Percentiles rank a stretch among this genome's conserved stretches.
These are phyloP conservation scores for Cardiospermum halicacabum DNA, from an alignment of 345 rosid species.

Conservation along the genomic window DNA sequence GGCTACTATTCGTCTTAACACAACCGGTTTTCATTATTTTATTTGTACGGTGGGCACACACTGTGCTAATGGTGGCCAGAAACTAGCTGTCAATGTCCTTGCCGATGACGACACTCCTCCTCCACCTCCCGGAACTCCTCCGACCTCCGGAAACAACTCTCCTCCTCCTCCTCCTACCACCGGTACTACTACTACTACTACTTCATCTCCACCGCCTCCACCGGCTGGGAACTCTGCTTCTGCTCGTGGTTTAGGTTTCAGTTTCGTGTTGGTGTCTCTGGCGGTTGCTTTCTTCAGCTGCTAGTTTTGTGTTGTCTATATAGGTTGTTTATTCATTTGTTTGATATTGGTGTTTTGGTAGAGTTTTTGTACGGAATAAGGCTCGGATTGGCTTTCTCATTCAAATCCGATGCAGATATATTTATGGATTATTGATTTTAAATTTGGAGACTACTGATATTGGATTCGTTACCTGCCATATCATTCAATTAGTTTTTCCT, in stretches of 20 bases:
- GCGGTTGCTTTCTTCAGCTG: conserved; percentile 8
- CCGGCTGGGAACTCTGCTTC: conserved; percentile 15
- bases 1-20: conserved; percentile 25
- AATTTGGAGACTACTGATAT: too few relatives aligned
- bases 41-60: conserved; percentile 26
- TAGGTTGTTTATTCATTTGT: not conserved
- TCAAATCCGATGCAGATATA: too few relatives aligned
- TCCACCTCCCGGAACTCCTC: not conserved
- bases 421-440: too few relatives aligned
- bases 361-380: too few relatives aligned
- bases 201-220: not conserved
- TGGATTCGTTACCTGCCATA: too few relatives aligned
- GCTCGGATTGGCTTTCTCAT: too few relatives aligned
- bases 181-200: not conserved
- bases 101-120: not conserved
- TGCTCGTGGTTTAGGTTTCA: conserved; percentile 10
- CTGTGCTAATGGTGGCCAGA: conserved; percentile 29
- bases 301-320: not conserved
- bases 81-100: conserved; percentile 22
- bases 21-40: conserved; percentile 27
- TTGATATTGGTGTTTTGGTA: too few relatives aligned
- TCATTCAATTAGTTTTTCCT: too few relatives aligned
- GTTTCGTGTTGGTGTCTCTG: not conserved
- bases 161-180: not conserved
- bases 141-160: not conserved